Evolutionary conservation across 129 eudicot species (phyloP), one percentile per base, ranked within the genome.

Genomic region (Calendula officinalis): DNA sequence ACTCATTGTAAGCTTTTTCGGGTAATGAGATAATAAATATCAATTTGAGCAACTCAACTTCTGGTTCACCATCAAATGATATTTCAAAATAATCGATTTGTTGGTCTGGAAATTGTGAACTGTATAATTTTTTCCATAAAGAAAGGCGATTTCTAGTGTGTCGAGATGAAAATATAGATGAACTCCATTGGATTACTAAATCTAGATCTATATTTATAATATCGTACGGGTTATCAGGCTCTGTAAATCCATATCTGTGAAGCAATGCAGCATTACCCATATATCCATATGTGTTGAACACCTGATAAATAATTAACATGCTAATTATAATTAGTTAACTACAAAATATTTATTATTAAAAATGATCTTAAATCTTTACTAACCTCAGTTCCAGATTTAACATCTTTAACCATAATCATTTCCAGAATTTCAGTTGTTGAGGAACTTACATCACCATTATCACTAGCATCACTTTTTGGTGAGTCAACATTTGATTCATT

Each of bases 211-310:
- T 75, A 58, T 92, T 92, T 34, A 92, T 79, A n/a, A 92, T 85
- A 73, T 92, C 86, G 59, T 78, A 92, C 7, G 82, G 85, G 73
- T 92, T 92, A 62, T 88, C 87, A 3, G 69, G 75, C 71, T 92
- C 96, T 10, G 96, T 81, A 64, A 92, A 92, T 57, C 99, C 99
- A 47, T 92, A 92, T 76, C 99, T 81, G 72, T 92, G 99, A 60
- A 92, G 89, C 79, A 92, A 82, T 13, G 96, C 99, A 43, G 99
- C 96, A 83, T 92, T 92, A 30, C 99, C 99, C 79, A 85, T 57
- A 10, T 62, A 72, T 68, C 99, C 99, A 60, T 92, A 92, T 32
- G 99, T 92, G 72, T 92, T 92, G 75, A 88, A 92, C 41, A 92
- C 96, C 97, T 91, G 77, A 55, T 11, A 41, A 41, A 41, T 41